Evolutionary conservation across 2,329 filamentous ascomycete genomes (phyloP), one percentile per base, ranked within the genome.

Genomic region (Nigrograna mackinnonii): DNA sequence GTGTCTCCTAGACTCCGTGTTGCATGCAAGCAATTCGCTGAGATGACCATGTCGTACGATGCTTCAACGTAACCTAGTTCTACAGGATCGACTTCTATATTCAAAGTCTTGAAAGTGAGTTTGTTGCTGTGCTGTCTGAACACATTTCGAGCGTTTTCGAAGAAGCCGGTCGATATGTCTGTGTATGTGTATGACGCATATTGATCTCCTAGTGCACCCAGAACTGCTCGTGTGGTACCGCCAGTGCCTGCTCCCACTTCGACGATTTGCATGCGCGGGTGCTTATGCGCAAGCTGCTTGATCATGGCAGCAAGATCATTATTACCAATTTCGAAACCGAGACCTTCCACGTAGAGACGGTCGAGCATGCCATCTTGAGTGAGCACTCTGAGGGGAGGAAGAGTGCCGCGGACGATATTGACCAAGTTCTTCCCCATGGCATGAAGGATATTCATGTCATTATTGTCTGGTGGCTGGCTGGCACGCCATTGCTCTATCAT

Each of bases 31-130:
- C 46, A 39, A 12, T 48, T 22, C 4, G 39, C 43, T 3, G 52
- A 50, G 16, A 55, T 24, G 19, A 44, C n/a, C 4, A 44, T 14
- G 20, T 52, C 49, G 31, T 40, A 52, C 9, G 35, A 16, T 6
- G 13, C 28, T 72, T 11, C 66, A 39, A 0, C 73, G 30, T 4
- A 76, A 21, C 2, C 79, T 48, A 24, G 41, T 1, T 35, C 22
- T 18, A 6, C 12, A 19, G 44, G 43, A 26, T 42, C 35, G 9
- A 33, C 7, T 11, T 17, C 16, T 9, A 17, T 17, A 9, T 9
- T 17, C 9, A n/a, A n/a, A n/a, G 26, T 31, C 11, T 19, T 22
- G 18, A 33, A 50, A 5, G 6, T 16, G 33, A 53, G 24, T 6
- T 41, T 31, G 4, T 21, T 26, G 5, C 13, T 14, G 19, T 18